These are phyloP conservation scores for Neurospora sp. DNA, from an alignment of 495 filamentous ascomycete species.

Conservation along the genomic window DNA sequence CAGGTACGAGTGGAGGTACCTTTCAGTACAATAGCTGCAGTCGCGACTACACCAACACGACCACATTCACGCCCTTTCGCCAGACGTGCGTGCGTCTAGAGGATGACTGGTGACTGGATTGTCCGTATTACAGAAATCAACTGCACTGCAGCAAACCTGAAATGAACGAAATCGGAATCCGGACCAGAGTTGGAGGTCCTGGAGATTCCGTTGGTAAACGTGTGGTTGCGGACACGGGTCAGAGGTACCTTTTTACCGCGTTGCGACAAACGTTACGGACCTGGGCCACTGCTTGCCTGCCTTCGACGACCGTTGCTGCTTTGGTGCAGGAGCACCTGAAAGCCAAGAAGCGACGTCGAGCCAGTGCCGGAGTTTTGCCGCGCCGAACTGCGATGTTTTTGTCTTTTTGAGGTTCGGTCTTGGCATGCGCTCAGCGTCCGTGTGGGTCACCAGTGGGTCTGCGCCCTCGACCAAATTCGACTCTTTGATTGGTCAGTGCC, in stretches of 20 bases:
- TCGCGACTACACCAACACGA: neutral
- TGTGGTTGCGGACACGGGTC: neutral
- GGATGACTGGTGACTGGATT: neutral
- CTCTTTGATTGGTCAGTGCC: neutral
- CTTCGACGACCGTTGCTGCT: neutral
- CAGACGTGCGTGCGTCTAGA: neutral
- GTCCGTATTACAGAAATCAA: neutral
- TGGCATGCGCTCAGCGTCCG: neutral
- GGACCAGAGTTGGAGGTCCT: neutral
- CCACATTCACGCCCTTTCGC: neutral
- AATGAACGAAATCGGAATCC: neutral
- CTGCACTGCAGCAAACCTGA: neutral
- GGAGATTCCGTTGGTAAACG: neutral
- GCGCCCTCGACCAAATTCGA: neutral
- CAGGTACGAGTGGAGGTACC: neutral
- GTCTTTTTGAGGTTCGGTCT: neutral
- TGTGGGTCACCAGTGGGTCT: neutral
- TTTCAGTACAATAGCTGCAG: neutral
- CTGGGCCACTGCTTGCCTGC: neutral
- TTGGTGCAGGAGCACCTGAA: neutral
- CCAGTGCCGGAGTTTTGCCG: neutral
- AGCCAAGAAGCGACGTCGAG: neutral
- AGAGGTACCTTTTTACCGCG: neutral
- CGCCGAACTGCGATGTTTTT: neutral
- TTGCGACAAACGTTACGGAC: neutral